Evolutionary conservation across 106 monocot genomes (phyloP).

Genomic region (Agapanthus africanus): DNA sequence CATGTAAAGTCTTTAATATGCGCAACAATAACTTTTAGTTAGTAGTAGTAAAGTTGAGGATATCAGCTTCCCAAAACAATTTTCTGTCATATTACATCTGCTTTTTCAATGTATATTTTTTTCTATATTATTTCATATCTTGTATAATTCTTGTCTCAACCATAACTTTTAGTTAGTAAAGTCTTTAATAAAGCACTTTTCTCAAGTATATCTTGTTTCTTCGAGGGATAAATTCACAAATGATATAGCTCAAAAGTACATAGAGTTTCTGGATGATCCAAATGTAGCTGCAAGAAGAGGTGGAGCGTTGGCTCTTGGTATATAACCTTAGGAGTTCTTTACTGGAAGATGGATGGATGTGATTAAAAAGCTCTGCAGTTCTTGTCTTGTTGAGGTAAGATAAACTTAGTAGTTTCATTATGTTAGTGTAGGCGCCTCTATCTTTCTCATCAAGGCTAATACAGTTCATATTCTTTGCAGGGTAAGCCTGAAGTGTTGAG

Average conservation of each 20-base stretch:
- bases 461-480: slow-evolving; percentile 25
- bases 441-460: not conserved
- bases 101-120: too few relatives aligned
- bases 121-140: not conserved
- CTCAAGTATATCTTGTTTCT: slow-evolving; percentile 57
- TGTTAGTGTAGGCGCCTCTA: not conserved
- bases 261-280: slow-evolving; percentile 69
- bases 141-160: slow-evolving; percentile 25
- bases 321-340: slow-evolving; percentile 64
- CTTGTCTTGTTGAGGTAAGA: slow-evolving; percentile 72
- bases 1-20: slow-evolving; percentile 37
- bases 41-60: not conserved
- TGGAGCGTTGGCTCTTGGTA: slow-evolving; percentile 80
- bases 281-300: slow-evolving; percentile 99
- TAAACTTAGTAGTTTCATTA: not conserved
- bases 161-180: too few relatives aligned
- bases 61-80: not conserved
- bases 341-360: slow-evolving; percentile 43
- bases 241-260: slow-evolving; percentile 48
- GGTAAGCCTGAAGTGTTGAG: slow-evolving; percentile 69
- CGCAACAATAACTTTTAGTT: not conserved
- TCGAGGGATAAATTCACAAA: slow-evolving; percentile 27
- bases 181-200: slow-evolving; percentile 68
- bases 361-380: slow-evolving; percentile 51
- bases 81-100: not conserved